These are phyloP conservation scores for Plasmopara muralis DNA, from an alignment of 352 stramenopile species.

Conservation along the genomic window DNA sequence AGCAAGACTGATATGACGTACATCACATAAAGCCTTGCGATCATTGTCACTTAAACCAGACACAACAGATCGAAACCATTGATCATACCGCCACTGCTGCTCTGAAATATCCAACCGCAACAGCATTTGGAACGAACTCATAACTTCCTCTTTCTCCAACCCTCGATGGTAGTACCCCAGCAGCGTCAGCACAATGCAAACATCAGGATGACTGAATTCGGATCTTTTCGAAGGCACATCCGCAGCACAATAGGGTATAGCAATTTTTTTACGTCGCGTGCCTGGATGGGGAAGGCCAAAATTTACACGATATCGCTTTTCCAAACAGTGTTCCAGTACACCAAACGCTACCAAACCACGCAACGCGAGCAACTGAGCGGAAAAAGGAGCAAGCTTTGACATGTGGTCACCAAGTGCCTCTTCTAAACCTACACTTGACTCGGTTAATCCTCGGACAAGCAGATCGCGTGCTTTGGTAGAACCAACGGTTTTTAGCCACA, in stretches of 20 bases:
- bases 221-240: conserved; percentile 75
- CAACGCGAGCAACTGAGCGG: conserved; percentile 54
- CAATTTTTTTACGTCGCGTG: conserved; percentile 56
- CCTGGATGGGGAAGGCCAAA: conserved; percentile 55
- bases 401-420: conserved; percentile 10
- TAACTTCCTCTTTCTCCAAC: conserved; percentile 44
- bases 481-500: conserved; percentile 46
- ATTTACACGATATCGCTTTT: conserved; percentile 80
- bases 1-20: conserved; percentile 68
- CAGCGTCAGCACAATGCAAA: conserved; percentile 73
- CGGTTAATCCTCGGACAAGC: conserved; percentile 30
- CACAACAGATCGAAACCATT: conserved; percentile 53
- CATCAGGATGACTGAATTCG: conserved; percentile 87
- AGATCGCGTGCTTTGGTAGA: conserved; percentile 6
- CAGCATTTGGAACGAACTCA: conserved; percentile 43
- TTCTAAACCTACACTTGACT: conserved; percentile 26
- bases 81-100: conserved; percentile 51
- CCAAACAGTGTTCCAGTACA: conserved; percentile 72
- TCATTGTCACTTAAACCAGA: conserved; percentile 6
- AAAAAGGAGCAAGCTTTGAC: conserved; percentile 20
- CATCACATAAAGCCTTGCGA: conserved; percentile 33
- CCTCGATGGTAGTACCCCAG: conserved; percentile 83
- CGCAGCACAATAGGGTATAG: conserved; percentile 82
- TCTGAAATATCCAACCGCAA: conserved; percentile 58
- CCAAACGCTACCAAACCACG: conserved; percentile 72